Evolutionary conservation across 768 basidiomycete genomes (phyloP).

Genomic region (Calocybe indica): DNA sequence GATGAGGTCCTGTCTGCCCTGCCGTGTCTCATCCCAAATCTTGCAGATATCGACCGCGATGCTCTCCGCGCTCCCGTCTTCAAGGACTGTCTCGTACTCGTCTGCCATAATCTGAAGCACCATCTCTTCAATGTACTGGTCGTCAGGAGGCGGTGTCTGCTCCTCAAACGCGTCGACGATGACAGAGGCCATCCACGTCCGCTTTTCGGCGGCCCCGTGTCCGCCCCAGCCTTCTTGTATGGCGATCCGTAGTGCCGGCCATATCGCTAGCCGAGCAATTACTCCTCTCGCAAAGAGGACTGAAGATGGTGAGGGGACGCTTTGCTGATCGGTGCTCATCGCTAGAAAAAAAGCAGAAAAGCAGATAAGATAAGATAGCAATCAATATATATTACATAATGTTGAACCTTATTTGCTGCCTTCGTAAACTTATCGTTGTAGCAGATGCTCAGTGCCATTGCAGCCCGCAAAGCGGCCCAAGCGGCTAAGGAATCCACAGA

Average conservation of each 20-base stretch:
- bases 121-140: constrained; percentile 73
- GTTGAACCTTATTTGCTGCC: background rate
- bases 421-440: background rate
- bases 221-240: constrained; percentile 88
- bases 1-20: constrained; percentile 45
- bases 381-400: background rate
- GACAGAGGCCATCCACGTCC: constrained; percentile 78
- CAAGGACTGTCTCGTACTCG: constrained; percentile 79
- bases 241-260: constrained; percentile 84
- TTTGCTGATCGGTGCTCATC: constrained; percentile 15
- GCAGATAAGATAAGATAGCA: constrained; percentile 11
- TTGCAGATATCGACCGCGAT: constrained; percentile 69
- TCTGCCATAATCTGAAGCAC: constrained; percentile 81
- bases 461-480: constrained; percentile 60
- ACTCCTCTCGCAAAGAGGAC: constrained; percentile 84
- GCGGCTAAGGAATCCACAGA: constrained; percentile 17
- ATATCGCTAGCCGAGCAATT: constrained; percentile 73
- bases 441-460: constrained; percentile 65
- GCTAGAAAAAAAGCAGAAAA: background rate
- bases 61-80: constrained; percentile 75
- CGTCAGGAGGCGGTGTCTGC: constrained; percentile 45
- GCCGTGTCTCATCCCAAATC: constrained; percentile 54
- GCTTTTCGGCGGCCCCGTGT: constrained; percentile 59
- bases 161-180: constrained; percentile 77
- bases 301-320: constrained; percentile 36